phyloP scores from a whole-genome alignment of 2,329 filamentous ascomycete genomes.

The Claviceps cyperi region DNA sequence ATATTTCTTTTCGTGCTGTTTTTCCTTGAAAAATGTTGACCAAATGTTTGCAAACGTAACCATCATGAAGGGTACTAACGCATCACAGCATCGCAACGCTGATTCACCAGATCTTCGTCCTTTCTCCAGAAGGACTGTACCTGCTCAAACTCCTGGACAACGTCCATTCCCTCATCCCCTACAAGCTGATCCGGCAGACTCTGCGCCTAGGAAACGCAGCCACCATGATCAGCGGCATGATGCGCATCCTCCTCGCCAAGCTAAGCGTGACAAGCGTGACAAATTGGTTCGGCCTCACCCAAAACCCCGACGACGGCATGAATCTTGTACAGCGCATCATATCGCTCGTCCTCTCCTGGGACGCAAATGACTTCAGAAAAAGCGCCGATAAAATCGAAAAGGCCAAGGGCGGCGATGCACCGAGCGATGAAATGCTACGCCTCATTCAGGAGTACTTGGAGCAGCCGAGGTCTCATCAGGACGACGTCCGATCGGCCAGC shows the following conservation, averaged over 20 bases:
- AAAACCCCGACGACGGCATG: slow-evolving; percentile 61
- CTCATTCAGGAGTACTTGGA: slow-evolving; percentile 45
- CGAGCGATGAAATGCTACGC: slow-evolving; percentile 45
- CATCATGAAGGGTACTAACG: background rate
- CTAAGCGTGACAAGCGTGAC: slow-evolving; percentile 59
- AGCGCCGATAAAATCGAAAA: slow-evolving; percentile 50
- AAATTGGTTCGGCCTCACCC: slow-evolving; percentile 65
- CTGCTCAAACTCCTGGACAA: slow-evolving; percentile 57
- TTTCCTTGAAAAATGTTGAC: too few relatives aligned
- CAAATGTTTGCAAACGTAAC: too few relatives aligned
- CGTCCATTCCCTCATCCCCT: slow-evolving; percentile 56
- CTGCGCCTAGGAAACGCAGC: slow-evolving; percentile 65
- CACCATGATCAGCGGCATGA: slow-evolving; percentile 66
- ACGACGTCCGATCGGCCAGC: slow-evolving; percentile 43
- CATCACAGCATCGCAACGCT: slow-evolving; percentile 50
- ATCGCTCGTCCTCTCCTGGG: slow-evolving; percentile 57
- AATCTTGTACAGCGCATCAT: slow-evolving; percentile 68
- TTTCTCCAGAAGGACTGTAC: slow-evolving; percentile 63
- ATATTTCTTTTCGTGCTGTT: too few relatives aligned
- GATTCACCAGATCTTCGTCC: slow-evolving; percentile 56
- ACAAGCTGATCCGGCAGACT: slow-evolving; percentile 57
- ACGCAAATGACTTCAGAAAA: slow-evolving; percentile 55
- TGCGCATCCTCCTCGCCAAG: slow-evolving; percentile 62
- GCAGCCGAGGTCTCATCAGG: slow-evolving; percentile 39
- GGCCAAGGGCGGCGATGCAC: slow-evolving; percentile 30